phyloP scores from a whole-genome alignment of 129 eudicot genomes.

The Scalesia atractyloides region DNA sequence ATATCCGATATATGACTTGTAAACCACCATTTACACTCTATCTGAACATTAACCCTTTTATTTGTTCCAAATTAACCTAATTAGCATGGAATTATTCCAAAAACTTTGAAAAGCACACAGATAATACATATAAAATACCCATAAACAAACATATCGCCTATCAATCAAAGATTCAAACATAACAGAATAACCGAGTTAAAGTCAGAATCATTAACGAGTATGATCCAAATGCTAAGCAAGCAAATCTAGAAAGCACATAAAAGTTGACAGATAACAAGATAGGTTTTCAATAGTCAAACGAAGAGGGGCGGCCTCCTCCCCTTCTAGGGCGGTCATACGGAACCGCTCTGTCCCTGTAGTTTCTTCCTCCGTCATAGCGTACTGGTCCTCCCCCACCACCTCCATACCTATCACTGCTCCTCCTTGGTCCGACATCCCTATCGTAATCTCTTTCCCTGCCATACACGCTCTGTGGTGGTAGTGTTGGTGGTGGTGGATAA shows the following conservation, averaged over 20 bases:
- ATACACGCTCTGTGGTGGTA: slow-evolving; percentile 49
- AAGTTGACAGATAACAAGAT: neutral
- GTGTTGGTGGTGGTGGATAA: slow-evolving; percentile 38
- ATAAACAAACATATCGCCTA: neutral
- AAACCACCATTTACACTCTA: neutral
- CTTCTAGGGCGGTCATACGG: slow-evolving; percentile 93
- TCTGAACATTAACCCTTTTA: neutral
- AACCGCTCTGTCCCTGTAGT: slow-evolving; percentile 77
- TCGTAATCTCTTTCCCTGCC: slow-evolving; percentile 85
- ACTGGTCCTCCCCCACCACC: slow-evolving; percentile 77
- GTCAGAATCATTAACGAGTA: slow-evolving; percentile 16
- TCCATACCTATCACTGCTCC: slow-evolving; percentile 72
- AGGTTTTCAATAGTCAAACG: slow-evolving; percentile 56
- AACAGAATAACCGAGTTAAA: slow-evolving; percentile 5
- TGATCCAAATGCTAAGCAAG: slow-evolving; percentile 27
- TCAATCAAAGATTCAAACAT: slow-evolving; percentile 14
- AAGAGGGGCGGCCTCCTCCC: slow-evolving; percentile 67
- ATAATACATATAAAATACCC: neutral
- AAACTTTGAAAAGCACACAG: neutral
- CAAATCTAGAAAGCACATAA: slow-evolving; percentile 26
- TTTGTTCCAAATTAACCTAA: neutral
- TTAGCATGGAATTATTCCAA: neutral
- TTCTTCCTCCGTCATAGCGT: slow-evolving; percentile 80
- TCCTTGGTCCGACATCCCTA: slow-evolving; percentile 62
- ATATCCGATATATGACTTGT: neutral